Evolutionary conservation across 805 yeast genomes (phyloP), one percentile per base, ranked within the genome.

Genomic region (Cyberlindnera maritima): DNA sequence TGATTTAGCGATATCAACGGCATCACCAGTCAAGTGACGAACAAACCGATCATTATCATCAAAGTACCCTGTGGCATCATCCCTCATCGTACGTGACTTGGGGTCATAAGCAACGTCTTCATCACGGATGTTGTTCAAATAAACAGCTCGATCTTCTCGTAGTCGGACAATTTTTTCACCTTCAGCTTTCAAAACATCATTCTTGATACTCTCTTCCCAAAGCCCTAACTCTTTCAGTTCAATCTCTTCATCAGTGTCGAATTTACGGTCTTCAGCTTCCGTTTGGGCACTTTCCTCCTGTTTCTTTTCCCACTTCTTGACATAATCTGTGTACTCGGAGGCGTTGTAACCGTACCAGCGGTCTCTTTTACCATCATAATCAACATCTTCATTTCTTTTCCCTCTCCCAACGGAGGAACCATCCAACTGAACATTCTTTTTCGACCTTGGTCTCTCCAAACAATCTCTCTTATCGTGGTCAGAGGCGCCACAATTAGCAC

Each of bases 141-240:
- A 80, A 52, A 79, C 64, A n/a, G 96, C 95, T 34, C 80, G 80
- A 59, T 89, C 96, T 50, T 82, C 85, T 44, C 91, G 62, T 28
- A 85, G 79, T 41, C 96, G 66, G 0, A 85, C 74, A 9, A 77
- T 63, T 43, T 67, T 69, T 60, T 62, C 75, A 68, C 60, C 65
- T 50, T 41, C 67, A 63, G 54, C 66, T 67, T 54, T 69, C 70
- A 39, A 61, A 52, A 20, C 52, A 18, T 41, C 47, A 10, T 26
- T 32, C 26, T 40, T 40, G 4, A 45, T 13, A 2, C 36, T 35
- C 6, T 50, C 53, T n/a, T 59, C 58, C 59, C 60, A 55, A 4
- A 60, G 41, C 3, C 76, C 77, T 25, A 71, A 52, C 50, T 72
- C 74, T 43, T 55, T 62, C 57, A 74, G 54, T 43, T 73, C 79